Evolutionary conservation across 805 yeast genomes (phyloP).

Genomic region (Trichomonascus vanleenenianus): DNA sequence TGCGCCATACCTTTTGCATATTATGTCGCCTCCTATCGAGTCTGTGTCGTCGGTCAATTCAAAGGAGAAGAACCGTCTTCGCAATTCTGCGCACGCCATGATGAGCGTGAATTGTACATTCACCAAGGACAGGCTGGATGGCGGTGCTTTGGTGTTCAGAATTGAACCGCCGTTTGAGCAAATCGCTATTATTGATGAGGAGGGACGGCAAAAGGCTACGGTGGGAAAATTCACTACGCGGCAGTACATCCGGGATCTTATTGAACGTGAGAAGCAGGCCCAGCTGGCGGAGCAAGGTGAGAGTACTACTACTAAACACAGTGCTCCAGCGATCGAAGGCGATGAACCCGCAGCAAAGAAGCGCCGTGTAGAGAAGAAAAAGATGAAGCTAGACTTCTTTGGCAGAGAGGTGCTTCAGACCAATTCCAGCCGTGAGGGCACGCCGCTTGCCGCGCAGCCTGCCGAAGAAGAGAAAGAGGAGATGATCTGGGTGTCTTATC

Average conservation of each 20-base stretch:
- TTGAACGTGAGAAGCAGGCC: neutral
- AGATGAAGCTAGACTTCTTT: conserved; percentile 14
- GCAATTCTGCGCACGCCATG: conserved; percentile 20
- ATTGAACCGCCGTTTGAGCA: conserved; percentile 31
- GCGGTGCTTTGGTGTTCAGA: conserved; percentile 23
- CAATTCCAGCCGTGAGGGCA: neutral
- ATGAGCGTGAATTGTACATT: conserved; percentile 18
- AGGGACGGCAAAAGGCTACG: conserved; percentile 9
- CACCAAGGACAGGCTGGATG: conserved; percentile 22
- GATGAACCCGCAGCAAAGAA: neutral
- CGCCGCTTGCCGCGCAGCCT: neutral
- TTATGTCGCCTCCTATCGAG: conserved; percentile 22
- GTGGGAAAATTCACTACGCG: conserved; percentile 16
- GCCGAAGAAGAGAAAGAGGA: conserved; percentile 8
- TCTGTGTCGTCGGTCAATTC: conserved; percentile 8
- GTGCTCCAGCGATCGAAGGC: conserved; percentile 1
- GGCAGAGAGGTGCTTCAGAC: conserved; percentile 8
- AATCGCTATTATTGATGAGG: conserved; percentile 15
- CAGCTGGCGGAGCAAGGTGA: neutral
- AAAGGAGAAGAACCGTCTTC: conserved; percentile 13
- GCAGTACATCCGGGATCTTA: conserved; percentile 7
- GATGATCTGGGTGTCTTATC: conserved; percentile 75
- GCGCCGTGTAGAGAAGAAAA: conserved; percentile 3
- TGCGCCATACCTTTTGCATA: conserved; percentile 24
- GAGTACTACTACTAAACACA: conserved; percentile 2